These are phyloP conservation scores for Fusarium sulawesiense DNA, from an alignment of 2,329 filamentous ascomycete genomes.

Conservation along the genomic window DNA sequence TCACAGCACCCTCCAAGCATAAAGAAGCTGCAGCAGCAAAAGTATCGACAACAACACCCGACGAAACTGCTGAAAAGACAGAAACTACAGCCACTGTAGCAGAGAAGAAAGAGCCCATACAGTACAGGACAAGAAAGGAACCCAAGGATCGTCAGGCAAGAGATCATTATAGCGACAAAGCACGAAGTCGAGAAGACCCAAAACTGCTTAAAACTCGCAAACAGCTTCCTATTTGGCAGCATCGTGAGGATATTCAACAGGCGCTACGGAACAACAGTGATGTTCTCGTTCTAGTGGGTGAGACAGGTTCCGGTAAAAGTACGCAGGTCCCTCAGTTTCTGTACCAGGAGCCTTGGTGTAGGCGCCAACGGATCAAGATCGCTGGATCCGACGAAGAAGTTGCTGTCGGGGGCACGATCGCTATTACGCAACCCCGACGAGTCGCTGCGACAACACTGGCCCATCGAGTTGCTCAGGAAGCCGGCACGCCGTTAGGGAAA, in stretches of 20 bases:
- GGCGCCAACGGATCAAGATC: conserved; percentile 65
- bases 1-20: conserved; percentile 52
- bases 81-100: conserved; percentile 7
- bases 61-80: neutral
- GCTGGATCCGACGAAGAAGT: conserved; percentile 54
- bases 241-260: conserved; percentile 75
- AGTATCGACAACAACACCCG: conserved; percentile 7
- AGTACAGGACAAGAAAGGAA: conserved; percentile 8
- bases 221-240: conserved; percentile 82
- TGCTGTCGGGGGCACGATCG: conserved; percentile 81
- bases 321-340: conserved; percentile 96
- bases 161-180: conserved; percentile 24
- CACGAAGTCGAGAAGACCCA: conserved; percentile 46
- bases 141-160: conserved; percentile 14
- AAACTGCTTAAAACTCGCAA: conserved; percentile 64
- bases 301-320: conserved; percentile 96
- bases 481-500: conserved; percentile 63
- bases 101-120: neutral
- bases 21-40: conserved; percentile 21
- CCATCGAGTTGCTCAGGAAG: conserved; percentile 85
- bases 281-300: conserved; percentile 87
- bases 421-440: conserved; percentile 92
- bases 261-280: conserved; percentile 71
- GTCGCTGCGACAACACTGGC: conserved; percentile 94
- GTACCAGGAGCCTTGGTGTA: conserved; percentile 82